phyloP scores from a whole-genome alignment of 345 rosid genomes.

The Stellera chamaejasme region DNA sequence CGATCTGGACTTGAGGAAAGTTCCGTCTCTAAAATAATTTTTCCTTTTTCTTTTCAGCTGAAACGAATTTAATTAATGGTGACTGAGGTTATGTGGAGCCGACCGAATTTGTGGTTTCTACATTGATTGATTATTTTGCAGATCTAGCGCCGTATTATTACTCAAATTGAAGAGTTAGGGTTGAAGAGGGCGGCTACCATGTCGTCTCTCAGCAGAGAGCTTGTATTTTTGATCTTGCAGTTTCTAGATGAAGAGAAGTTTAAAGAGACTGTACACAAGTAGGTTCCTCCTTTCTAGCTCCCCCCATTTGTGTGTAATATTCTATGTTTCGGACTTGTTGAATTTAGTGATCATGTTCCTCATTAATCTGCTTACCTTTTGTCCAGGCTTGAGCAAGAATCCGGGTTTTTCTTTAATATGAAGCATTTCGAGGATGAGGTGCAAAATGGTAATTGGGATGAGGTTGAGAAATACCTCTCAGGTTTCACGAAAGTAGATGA shows the following conservation, averaged over 20 bases:
- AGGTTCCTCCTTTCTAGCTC: conserved; percentile 17
- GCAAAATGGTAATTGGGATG: conserved; percentile 96
- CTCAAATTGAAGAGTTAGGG: conserved; percentile 17
- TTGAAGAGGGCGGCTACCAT: conserved; percentile 35
- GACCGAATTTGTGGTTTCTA: conserved; percentile 7
- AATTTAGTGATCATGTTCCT: neutral
- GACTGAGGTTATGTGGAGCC: no score
- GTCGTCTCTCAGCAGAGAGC: conserved; percentile 99
- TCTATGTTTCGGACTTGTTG: neutral
- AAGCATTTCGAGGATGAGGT: conserved; percentile 99
- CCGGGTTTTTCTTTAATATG: conserved; percentile 99
- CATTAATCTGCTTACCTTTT: conserved; percentile 17
- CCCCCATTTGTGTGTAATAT: neutral
- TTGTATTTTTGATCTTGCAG: conserved; percentile 95
- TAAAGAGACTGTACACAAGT: conserved; percentile 98
- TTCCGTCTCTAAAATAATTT: conserved; percentile 4
- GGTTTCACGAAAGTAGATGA: conserved; percentile 98
- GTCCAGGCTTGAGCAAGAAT: conserved; percentile 93
- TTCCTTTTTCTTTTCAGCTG: conserved; percentile 19
- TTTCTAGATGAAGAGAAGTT: conserved; percentile 99
- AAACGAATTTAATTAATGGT: neutral
- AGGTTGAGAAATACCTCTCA: conserved; percentile 93
- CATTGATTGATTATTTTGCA: conserved; percentile 17
- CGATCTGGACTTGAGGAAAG: conserved; percentile 31
- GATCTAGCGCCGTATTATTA: conserved; percentile 52